Percentiles rank a stretch among this genome's conserved stretches.
Conservation (phyloP, 192 early-diverging fungal species). For the Podochytrium sp. region DNA sequence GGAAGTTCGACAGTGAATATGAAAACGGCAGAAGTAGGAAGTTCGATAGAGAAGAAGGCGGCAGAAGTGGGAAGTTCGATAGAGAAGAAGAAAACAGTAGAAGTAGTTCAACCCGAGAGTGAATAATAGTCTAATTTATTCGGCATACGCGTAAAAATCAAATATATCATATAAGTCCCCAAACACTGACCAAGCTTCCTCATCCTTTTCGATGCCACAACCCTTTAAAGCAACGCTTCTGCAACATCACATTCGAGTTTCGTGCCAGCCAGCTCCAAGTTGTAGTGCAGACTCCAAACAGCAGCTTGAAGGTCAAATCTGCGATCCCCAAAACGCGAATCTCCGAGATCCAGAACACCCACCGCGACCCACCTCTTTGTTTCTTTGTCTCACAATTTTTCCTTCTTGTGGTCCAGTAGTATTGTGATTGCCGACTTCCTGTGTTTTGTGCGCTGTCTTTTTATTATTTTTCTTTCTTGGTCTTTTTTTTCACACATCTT, state of each 20-base stretch:
- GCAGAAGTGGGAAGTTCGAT: no score
- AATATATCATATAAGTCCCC: neutral
- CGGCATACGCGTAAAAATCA: neutral
- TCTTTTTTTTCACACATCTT: no score
- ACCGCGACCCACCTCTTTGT: neutral
- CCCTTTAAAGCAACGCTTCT: neutral
- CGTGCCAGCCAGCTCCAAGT: neutral
- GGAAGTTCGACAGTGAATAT: no score
- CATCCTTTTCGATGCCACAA: neutral
- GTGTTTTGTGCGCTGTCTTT: no score
- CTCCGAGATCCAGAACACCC: conserved; percentile 1
- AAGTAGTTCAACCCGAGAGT: no score
- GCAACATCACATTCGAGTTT: neutral
- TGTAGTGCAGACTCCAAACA: neutral
- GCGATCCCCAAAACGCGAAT: neutral
- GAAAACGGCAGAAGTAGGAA: no score
- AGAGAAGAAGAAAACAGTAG: no score
- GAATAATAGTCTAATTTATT: no score
- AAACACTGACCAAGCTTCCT: neutral
- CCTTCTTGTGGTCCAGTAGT: no score
- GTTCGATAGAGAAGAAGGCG: no score
- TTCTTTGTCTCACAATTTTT: neutral
- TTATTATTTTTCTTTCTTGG: no score
- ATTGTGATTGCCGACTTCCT: no score
- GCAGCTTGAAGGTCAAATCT: neutral